Base-by-base conservation (phyloP, 176 grass and related monocot genomes). In the Poa pratensis region DNA sequence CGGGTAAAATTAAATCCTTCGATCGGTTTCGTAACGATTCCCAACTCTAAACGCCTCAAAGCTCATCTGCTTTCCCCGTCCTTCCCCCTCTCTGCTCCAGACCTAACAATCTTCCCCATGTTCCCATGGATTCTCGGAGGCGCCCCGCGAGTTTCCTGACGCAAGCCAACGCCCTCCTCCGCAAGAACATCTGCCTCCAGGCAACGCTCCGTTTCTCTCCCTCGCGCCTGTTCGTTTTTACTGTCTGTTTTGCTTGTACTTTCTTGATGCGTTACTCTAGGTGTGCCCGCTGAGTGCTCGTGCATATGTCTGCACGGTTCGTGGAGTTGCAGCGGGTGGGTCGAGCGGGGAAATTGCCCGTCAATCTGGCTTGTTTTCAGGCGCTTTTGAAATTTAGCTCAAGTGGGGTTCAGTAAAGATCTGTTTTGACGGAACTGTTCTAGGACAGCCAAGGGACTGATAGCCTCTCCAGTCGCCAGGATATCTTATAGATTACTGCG, bases 111-210 rank as follows among this genome's bases (percentile, higher is more conserved):
- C 45, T 13, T 17, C 18, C 53, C 54, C 40, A 86, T 78, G 88
- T 17, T 13, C 53, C 55, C 42, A 86, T 78, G 88, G 79, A 86
- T 86, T 55, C 80, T 0, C 24, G 45, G 72, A 69, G 80, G 51
- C 71, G 67, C 7, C 81, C 85, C 43, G 85, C 91, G 42, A 88
- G 82, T 57, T 93, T 88, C 77, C 28, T 58, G 15, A 88, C 85
- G 27, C 91, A 93, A 30, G 85, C 91, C 68, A 83, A 88, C 69
- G 91, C 88, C 27, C 88, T 93, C 48, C 68, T 93, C 66, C 71
- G 91, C 53, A 93, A 93, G 78, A 93, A 93, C 78, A 39, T 93
- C 83, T 71, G 83, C 79, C 49, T 93, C 23, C 88, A 91, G 91
- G 91, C 85, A 59, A 59, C 16, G 10, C 66, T n/a, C 49, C 58